Evolutionary conservation across 345 rosid species (phyloP).

Genomic region (Populus davidiana): DNA sequence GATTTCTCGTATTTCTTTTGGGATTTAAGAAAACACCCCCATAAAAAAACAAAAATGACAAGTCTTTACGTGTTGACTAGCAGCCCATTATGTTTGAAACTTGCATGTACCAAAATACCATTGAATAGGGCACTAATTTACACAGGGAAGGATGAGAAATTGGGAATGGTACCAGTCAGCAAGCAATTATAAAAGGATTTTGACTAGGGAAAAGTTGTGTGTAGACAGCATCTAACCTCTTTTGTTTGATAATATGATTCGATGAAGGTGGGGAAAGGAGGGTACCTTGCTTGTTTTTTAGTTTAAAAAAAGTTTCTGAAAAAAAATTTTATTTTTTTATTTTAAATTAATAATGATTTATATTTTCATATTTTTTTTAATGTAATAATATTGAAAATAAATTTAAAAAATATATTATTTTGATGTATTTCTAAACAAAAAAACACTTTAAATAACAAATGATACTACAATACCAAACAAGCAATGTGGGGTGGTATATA

Average conservation of each 20-base stretch:
- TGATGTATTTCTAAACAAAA: no score
- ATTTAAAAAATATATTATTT: no score
- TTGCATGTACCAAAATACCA: neutral
- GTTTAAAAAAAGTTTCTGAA: no score
- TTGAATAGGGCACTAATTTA: neutral
- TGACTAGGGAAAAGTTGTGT: conserved; percentile 16
- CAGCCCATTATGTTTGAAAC: neutral
- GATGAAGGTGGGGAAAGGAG: conserved; percentile 1
- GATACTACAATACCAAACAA: no score
- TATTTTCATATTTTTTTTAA: no score
- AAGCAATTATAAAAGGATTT: conserved; percentile 23
- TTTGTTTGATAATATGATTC: neutral
- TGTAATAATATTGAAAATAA: fast-evolving
- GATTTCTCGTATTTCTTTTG: neutral
- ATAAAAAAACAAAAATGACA: neutral
- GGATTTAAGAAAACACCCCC: neutral
- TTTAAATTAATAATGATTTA: no score
- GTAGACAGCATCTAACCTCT: conserved; percentile 9
- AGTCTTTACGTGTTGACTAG: neutral
- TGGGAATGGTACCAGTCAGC: conserved; percentile 22
- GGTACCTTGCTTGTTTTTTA: neutral
- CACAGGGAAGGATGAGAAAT: neutral
- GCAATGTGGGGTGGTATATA: no score
- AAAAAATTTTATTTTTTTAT: no score
- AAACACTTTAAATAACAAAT: no score